Evolutionary conservation across 208 protist species (phyloP).

Genomic region (Zelonia costaricensis): DNA sequence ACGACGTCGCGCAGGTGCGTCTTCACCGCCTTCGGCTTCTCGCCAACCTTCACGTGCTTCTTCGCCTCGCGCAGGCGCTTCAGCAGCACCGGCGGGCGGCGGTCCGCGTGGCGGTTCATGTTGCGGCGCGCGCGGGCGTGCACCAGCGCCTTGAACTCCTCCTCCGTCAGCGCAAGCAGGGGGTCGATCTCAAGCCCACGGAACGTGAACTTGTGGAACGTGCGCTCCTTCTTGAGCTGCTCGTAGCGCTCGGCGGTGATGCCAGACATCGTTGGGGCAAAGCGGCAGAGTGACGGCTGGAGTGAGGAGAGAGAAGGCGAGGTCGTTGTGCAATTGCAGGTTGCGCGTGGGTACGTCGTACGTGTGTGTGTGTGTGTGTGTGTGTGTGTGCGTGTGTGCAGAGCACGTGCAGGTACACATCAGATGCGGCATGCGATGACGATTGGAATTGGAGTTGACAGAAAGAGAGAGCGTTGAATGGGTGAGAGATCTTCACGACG

Average conservation of each 20-base stretch:
- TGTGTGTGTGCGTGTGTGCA: background rate
- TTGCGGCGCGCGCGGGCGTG: conserved; percentile 93
- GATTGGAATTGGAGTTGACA: too few relatives aligned
- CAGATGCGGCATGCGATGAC: too few relatives aligned
- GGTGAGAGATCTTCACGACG: too few relatives aligned
- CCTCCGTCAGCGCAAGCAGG: conserved; percentile 93
- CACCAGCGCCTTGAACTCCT: conserved; percentile 95
- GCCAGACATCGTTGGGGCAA: conserved; percentile 57
- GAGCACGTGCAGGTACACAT: background rate
- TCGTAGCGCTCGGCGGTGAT: conserved; percentile 89
- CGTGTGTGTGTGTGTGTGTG: conserved; percentile 3
- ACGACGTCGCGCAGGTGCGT: conserved; percentile 99
- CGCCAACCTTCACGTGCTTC: conserved; percentile 93
- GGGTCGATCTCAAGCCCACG: conserved; percentile 95
- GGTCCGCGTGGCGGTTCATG: conserved; percentile 93
- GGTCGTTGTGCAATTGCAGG: background rate
- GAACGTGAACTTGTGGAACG: conserved; percentile 99
- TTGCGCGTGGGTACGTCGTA: background rate
- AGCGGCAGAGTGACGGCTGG: background rate
- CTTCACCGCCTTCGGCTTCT: conserved; percentile 99
- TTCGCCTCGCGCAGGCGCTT: conserved; percentile 98
- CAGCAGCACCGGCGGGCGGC: conserved; percentile 94
- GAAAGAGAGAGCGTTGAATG: too few relatives aligned
- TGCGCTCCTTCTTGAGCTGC: conserved; percentile 96
- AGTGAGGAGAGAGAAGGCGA: conserved; percentile 5